Evolutionary conservation across 2,329 filamentous ascomycete species (phyloP).

Genomic region (Colletotrichum shisoi): DNA sequence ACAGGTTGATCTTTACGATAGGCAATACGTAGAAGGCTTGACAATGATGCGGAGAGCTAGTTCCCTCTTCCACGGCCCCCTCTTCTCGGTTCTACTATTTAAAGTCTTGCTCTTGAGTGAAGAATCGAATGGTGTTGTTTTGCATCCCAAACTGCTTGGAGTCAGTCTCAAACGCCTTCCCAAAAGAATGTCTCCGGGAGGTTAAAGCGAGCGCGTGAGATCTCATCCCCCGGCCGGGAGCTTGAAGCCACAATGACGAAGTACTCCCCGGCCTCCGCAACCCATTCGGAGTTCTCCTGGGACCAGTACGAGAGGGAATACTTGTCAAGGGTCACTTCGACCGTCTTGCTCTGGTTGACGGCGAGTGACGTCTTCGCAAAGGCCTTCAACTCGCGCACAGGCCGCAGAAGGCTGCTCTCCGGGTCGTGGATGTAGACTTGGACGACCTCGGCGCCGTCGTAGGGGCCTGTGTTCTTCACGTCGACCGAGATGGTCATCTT

Average conservation of each 20-base stretch:
- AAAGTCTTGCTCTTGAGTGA: too few relatives aligned
- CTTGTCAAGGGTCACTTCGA: constrained; percentile 56
- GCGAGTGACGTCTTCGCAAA: constrained; percentile 70
- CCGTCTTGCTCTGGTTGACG: constrained; percentile 64
- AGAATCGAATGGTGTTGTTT: background rate
- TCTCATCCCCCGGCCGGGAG: constrained; percentile 33
- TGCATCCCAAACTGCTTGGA: background rate
- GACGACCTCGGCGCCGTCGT: constrained; percentile 50
- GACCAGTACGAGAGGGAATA: constrained; percentile 67
- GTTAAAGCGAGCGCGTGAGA: constrained; percentile 19
- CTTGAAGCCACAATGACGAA: constrained; percentile 60
- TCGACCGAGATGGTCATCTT: constrained; percentile 49
- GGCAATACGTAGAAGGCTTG: too few relatives aligned
- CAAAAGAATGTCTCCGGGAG: constrained; percentile 34
- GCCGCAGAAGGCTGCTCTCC: constrained; percentile 55
- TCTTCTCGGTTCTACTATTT: too few relatives aligned
- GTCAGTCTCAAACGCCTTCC: constrained; percentile 26
- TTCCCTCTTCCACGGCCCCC: too few relatives aligned
- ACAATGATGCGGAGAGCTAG: too few relatives aligned
- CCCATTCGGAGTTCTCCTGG: constrained; percentile 71
- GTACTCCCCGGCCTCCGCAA: constrained; percentile 70
- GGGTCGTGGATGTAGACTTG: constrained; percentile 64
- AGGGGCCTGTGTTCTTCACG: constrained; percentile 31
- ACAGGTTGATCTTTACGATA: too few relatives aligned
- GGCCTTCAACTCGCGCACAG: constrained; percentile 70